Evolutionary conservation across 1,284 basidiomycete genomes (phyloP), one percentile per base, ranked within the genome.

Genomic region (Ustilago lituana): DNA sequence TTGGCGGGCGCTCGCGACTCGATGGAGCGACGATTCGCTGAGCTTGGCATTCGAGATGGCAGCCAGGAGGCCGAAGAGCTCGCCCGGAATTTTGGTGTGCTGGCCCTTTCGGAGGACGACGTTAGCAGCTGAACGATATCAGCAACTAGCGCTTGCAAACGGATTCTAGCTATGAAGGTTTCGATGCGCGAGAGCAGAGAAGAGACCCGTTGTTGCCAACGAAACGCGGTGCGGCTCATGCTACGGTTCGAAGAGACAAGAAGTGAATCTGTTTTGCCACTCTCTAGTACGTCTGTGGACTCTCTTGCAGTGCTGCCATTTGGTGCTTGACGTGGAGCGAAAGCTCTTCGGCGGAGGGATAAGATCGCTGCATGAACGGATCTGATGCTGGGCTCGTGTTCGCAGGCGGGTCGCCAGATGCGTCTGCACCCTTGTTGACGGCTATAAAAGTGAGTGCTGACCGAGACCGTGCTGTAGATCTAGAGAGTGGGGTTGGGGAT

Each of bases 221-320:
- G 12, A 29, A 29, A 6, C 6, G 6, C 27, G 43, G 23, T 31
- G n/a, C 19, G 15, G 10, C 36, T 40, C 27, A 23, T 31, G 38
- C 7, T 23, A 14, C 8, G 41, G 8, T 24, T 32, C 29, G 37
- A 47, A 27, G 20, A 22, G 22, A 26, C 8, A 7, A 27, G 26
- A 27, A 33, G 12, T 36, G 17, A 36, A 12, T 14, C 32, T 6
- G 19, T n/a, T 19, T 36, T 14, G 31, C n/a, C 8, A n/a, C 4
- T 12, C 17, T 38, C 40, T 43, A 65, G 29, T 43, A 45, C 19
- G 62, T 54, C 35, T 51, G 62, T 47, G 62, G 51, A 29, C 51
- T 55, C 10, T 59, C 46, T 33, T 65, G 62, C 47, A 65, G 39
- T 32, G 56, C 51, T 40, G 62, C 62, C 56, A 65, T 65, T 3